Evolutionary conservation across 2,329 filamentous ascomycete species (phyloP), one percentile per base, ranked within the genome.

Genomic region (Aspergillus hiratsukae): DNA sequence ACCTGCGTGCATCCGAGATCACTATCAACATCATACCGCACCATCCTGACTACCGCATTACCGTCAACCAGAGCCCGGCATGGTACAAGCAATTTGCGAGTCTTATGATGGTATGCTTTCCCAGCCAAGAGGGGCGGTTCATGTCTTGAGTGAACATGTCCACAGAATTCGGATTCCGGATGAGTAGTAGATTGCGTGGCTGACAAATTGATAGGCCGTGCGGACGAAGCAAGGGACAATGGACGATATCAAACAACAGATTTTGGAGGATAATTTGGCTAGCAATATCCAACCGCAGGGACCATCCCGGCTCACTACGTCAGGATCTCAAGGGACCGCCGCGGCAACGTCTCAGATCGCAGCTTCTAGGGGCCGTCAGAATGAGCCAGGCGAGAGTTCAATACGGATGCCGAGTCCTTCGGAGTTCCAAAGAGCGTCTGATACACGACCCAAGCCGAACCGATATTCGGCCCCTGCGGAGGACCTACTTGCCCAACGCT

Each of bases 1-100:
- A 93, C 68, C 82, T 97, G 56, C 84, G 87, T 60, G 90, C 92
- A 10, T 91, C 83, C 58, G 86, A 91, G 56, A 88, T 97, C 54
- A 83, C 89, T 14, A 81, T 91, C 51, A 86, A 93, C 55, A 78
- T 87, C 45, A 87, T 97, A 27, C 89, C 90, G 2, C 81, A 80
- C 37, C 91, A 96, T 70, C 84, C 83, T 55, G 89, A 93, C 59
- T 95, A 86, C 71, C 82, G 84, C 28, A 79, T 82, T 52, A 77
- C 91, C 56, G 83, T 84, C 64, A 75, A 74, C 40, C 83, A 86
- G 60, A 77, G 76, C 52, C 74, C 73, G 50, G 74, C 72, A 61
- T 79, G 75, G 72, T 74, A 79, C 62, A 75, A 76, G 56, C 76
- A 80, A 58, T 82, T 83, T 62, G 76, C 74, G 48, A 67, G 75